Conservation (phyloP, 257 asterid species). For the Marsdenia floribunda region DNA sequence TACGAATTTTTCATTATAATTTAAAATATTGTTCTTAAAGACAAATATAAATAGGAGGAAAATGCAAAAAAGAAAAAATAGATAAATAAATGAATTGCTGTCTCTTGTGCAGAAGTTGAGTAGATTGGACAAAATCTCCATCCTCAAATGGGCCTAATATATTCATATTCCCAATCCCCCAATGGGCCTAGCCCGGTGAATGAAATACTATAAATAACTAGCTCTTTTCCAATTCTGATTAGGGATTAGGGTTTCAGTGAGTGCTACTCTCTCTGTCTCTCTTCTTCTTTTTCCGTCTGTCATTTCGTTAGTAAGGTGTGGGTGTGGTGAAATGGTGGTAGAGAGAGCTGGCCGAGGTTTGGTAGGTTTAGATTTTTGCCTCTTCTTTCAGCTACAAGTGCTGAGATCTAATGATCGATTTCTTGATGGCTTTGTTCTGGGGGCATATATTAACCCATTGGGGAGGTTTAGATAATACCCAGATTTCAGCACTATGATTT, state of each 20-base stretch:
- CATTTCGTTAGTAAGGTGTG: not conserved
- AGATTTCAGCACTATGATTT: slow-evolving; percentile 14
- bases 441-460: slow-evolving; percentile 41
- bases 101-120: too few species aligned
- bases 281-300: not conserved
- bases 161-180: too few species aligned
- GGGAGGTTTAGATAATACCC: slow-evolving; percentile 25
- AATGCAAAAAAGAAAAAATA: too few species aligned
- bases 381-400: slow-evolving; percentile 73
- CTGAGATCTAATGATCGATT: slow-evolving; percentile 46
- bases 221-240: not conserved
- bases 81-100: too few species aligned
- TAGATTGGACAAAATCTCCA: too few species aligned
- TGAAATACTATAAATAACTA: too few species aligned
- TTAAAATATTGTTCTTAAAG: too few species aligned
- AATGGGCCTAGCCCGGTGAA: too few species aligned
- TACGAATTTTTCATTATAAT: too few species aligned
- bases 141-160: too few species aligned
- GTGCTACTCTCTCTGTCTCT: not conserved
- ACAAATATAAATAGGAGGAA: too few species aligned
- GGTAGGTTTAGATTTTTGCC: slow-evolving; percentile 24
- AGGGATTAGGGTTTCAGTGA: not conserved
- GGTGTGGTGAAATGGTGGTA: too few species aligned
- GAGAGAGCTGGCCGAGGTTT: not conserved
- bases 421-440: slow-evolving; percentile 79